phyloP scores from a whole-genome alignment of 805 yeast genomes.

The Starmerella geochares region DNA sequence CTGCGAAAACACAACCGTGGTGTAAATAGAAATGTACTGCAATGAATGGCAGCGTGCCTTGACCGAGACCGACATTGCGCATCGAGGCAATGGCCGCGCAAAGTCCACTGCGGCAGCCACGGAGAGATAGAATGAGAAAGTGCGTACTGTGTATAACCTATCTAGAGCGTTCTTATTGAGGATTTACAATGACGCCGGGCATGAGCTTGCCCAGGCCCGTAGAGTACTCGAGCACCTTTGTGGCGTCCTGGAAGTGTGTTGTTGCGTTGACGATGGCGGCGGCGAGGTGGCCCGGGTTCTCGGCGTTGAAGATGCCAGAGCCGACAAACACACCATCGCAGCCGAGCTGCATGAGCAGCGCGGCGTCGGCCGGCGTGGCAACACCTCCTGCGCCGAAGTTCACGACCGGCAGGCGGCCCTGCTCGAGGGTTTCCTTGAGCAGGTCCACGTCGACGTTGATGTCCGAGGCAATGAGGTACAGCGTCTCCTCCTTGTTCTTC shows the following conservation, averaged over 20 bases:
- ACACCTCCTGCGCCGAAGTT: conserved; percentile 85
- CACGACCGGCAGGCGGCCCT: conserved; percentile 66
- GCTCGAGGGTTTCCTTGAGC: conserved; percentile 38
- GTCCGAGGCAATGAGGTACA: conserved; percentile 44
- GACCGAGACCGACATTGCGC: no score
- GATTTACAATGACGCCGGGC: conserved; percentile 57
- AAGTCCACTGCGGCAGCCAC: no score
- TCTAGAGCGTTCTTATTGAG: conserved; percentile 28
- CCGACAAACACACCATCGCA: conserved; percentile 72
- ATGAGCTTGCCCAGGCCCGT: conserved; percentile 65
- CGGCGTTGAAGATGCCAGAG: conserved; percentile 67
- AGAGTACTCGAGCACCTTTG: conserved; percentile 51
- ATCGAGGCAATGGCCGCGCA: no score
- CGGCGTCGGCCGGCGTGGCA: conserved; percentile 83
- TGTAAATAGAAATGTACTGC: no score
- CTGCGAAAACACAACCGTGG: no score
- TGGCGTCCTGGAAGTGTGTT: conserved; percentile 55
- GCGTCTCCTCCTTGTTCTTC: conserved; percentile 10
- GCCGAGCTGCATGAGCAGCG: conserved; percentile 71
- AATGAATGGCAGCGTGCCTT: no score
- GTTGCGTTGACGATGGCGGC: conserved; percentile 72
- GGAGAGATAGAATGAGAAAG: no score
- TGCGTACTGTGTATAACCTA: no score
- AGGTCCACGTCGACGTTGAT: conserved; percentile 51
- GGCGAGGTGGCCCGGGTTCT: conserved; percentile 63